A percentile compares a stretch with the other conserved stretches of the same genome.
Conservation (phyloP, 495 filamentous ascomycete species). For the Talaromyces wortmannii region DNA sequence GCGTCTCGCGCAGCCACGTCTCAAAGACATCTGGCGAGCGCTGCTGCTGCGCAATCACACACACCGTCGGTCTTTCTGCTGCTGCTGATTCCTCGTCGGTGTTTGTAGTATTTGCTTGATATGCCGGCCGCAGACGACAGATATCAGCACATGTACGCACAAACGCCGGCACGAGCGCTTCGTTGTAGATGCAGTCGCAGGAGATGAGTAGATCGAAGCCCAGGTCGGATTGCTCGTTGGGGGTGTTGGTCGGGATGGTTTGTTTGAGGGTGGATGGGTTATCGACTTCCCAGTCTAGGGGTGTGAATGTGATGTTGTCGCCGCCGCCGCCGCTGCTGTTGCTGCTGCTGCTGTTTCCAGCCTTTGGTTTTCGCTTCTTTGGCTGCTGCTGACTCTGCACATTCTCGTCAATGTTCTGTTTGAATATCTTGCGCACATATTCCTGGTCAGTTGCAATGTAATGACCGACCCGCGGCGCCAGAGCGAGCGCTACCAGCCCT, state of each 20-base stretch:
- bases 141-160: constrained; percentile 78
- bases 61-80: constrained; percentile 44
- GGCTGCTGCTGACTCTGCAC: not conserved
- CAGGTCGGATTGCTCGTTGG: constrained; percentile 15
- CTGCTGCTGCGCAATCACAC: constrained; percentile 80
- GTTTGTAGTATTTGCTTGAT: not conserved
- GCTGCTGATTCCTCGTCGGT: not conserved
- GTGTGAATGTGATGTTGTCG: constrained; percentile 31
- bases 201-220: constrained; percentile 61
- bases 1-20: constrained; percentile 65
- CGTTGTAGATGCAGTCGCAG: constrained; percentile 89
- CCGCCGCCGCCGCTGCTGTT: not conserved
- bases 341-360: not conserved
- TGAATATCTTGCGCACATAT: constrained; percentile 69
- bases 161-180: constrained; percentile 72
- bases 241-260: not conserved
- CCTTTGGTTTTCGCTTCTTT: not conserved
- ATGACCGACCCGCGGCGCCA: constrained; percentile 52
- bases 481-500: constrained; percentile 59
- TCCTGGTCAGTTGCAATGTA: constrained; percentile 86
- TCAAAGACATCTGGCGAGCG: constrained; percentile 80
- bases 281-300: constrained; percentile 40
- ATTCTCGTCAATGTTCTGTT: constrained; percentile 70
- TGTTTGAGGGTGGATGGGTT: constrained; percentile 22
- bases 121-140: constrained; percentile 49